Conservation (phyloP, 2,329 filamentous ascomycete species). For the Talaromyces sp. region DNA sequence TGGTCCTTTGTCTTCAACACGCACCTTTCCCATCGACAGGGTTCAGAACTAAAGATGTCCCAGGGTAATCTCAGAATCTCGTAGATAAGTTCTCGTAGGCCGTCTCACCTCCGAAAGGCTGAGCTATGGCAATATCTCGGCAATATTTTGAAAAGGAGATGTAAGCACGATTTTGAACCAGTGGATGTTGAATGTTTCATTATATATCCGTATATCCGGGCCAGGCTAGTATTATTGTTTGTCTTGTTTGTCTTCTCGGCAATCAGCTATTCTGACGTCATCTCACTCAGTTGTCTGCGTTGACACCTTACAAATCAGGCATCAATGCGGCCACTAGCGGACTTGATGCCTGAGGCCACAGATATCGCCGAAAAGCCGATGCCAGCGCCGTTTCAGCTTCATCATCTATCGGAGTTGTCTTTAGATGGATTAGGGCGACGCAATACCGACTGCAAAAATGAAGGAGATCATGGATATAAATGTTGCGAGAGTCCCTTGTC, state of each 20-base stretch:
- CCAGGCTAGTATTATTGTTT: not conserved
- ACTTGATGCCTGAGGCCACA: not conserved
- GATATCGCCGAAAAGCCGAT: slow-evolving; percentile 7
- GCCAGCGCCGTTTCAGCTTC: not conserved
- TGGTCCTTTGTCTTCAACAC: too few relatives aligned
- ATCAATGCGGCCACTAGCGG: not conserved
- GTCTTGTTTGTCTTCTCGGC: not conserved
- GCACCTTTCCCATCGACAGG: too few relatives aligned
- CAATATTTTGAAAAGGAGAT: not conserved
- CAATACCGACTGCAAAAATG: not conserved
- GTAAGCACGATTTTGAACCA: not conserved
- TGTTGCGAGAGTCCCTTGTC: not conserved
- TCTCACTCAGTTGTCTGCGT: too few relatives aligned
- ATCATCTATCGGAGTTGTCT: not conserved
- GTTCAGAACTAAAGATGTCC: too few relatives aligned
- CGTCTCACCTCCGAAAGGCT: not conserved
- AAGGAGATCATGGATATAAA: not conserved
- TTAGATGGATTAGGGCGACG: not conserved
- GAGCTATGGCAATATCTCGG: not conserved
- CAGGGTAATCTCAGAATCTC: too few relatives aligned
- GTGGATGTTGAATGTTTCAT: not conserved
- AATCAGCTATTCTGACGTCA: not conserved
- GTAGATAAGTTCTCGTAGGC: not conserved
- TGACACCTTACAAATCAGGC: not conserved
- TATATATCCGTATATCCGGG: not conserved